Base-by-base conservation (phyloP, 2,329 filamentous ascomycete species). In the Dactylonectria macrodidyma region DNA sequence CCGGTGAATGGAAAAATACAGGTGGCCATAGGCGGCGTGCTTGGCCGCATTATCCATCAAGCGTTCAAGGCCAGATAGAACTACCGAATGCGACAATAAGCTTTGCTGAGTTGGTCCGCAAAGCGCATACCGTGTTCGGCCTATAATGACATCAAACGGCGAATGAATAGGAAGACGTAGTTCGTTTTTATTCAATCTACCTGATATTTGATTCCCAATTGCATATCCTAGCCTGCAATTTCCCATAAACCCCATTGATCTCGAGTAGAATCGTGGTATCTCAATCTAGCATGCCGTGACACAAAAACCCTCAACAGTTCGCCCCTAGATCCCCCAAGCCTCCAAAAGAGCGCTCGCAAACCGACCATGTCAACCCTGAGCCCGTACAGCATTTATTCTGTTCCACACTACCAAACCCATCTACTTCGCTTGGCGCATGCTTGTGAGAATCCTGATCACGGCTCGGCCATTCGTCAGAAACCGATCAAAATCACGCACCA, bases 401-500 rank as follows among this genome's bases (percentile, higher is more conserved):
- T 41, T 47, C n/a, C 7, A 8, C n/a, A 22, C 7, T n/a, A 5
- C 12, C 7, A 19, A 10, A 12, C 12, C n/a, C n/a, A 30, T 54
- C 52, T 16, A 55, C 33, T 61, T 62, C 10, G 58, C 50, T n/a
- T 19, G 22, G 3, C 36, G 19, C 22, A 56, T 33, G n/a, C 46
- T 48, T 1, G 50, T 57, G 12, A 64, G 57, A 10, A 62, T 57
- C 55, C 55, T 67, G 56, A 47, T 46, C n/a, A 64, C 61, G 11
- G 71, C 59, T 54, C 69, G 62, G 10, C 71, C 69, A 51, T 65
- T 68, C 24, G 66, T 65, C 33, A 65, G 52, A 33, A 78, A 75
- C 16, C 65, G 69, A 34, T 78, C 77, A 66, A 78, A 78, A 55
- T 78, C 78, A 16, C 70, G 69, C 19, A 65, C 69, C 58, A 79